These are phyloP conservation scores for Athelia sp. DNA, from an alignment of 1,284 basidiomycete genomes.

Conservation along the genomic window DNA sequence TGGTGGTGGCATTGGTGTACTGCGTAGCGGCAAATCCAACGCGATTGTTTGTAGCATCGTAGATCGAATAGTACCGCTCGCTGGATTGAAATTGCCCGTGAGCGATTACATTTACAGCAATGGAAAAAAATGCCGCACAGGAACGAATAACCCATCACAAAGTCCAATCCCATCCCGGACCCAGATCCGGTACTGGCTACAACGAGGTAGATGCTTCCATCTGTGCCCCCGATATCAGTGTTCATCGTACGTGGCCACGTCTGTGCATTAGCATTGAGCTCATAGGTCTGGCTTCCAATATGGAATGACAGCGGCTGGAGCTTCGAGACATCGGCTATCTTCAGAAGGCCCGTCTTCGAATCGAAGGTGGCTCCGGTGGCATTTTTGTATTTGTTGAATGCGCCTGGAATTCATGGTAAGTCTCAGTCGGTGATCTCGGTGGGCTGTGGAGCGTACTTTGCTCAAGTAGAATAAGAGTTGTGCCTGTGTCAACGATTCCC, in stretches of 20 bases:
- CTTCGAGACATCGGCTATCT: constrained; percentile 26
- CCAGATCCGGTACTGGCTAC: neutral
- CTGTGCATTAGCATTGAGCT: neutral
- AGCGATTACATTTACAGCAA: neutral
- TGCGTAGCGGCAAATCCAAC: constrained; percentile 32
- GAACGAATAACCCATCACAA: neutral
- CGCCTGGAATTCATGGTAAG: constrained; percentile 18
- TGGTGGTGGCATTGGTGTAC: too few species aligned
- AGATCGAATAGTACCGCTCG: constrained; percentile 33
- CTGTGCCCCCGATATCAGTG: neutral
- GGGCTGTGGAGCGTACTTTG: neutral
- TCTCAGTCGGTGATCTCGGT: constrained; percentile 1
- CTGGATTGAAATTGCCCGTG: constrained; percentile 9
- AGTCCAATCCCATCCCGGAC: neutral
- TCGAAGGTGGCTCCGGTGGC: constrained; percentile 27
- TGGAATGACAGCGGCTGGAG: constrained; percentile 38
- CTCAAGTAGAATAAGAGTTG: constrained; percentile 1
- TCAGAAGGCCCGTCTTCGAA: constrained; percentile 32
- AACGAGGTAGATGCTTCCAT: neutral
- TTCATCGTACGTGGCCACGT: constrained; percentile 2
- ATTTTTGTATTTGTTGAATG: neutral
- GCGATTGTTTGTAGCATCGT: constrained; percentile 30
- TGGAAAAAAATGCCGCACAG: neutral
- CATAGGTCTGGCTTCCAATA: constrained; percentile 21
- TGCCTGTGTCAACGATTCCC: neutral